Evolutionary conservation across 306 rosid species (phyloP).

Genomic region (Malus sylvestris): DNA sequence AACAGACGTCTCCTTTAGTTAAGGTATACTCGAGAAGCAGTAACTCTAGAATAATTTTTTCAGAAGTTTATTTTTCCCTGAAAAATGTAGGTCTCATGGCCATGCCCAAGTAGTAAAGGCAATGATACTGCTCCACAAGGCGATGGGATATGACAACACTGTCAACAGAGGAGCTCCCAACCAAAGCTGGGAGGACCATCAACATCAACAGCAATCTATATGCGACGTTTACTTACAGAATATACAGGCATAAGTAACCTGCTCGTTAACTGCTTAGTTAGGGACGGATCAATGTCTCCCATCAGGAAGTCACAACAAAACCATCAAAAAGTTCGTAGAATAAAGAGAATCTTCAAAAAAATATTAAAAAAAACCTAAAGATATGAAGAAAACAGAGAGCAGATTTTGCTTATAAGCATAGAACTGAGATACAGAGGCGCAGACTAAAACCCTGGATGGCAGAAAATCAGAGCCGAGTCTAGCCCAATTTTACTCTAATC

Average conservation of each 20-base stretch:
- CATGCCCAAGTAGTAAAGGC: not conserved
- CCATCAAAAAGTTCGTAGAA: too few species aligned
- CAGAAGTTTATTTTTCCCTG: too few species aligned
- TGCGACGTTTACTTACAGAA: not conserved
- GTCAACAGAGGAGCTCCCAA: not conserved
- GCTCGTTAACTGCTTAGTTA: not conserved
- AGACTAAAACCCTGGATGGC: not conserved
- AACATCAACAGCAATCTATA: not conserved
- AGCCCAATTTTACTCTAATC: too few species aligned
- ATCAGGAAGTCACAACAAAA: not conserved
- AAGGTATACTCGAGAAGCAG: not conserved
- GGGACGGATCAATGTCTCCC: not conserved
- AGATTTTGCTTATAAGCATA: too few species aligned
- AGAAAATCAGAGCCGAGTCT: too few species aligned
- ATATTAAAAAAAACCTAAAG: not conserved
- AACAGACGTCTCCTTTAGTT: not conserved
- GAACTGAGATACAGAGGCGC: too few species aligned
- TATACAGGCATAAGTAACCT: not conserved
- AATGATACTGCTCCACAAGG: not conserved
- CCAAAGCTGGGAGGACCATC: not conserved
- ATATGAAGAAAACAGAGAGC: fast-evolving
- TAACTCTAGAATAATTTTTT: too few species aligned
- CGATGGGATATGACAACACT: not conserved
- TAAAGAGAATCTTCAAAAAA: too few species aligned
- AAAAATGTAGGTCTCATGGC: not conserved